Evolutionary conservation across 257 asterid genomes (phyloP).

Genomic region (Solanum microdontum): DNA sequence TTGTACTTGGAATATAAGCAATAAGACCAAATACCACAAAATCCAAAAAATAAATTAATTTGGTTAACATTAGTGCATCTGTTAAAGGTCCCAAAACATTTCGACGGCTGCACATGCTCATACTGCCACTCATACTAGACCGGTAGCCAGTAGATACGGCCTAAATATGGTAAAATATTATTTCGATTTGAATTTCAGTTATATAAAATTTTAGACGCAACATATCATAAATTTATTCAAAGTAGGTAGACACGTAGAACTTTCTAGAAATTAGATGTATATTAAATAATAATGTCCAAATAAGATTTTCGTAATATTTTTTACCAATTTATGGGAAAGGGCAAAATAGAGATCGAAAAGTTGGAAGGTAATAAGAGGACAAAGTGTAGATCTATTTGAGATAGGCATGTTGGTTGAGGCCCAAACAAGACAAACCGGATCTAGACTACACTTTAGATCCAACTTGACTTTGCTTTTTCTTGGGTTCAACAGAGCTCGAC

Average conservation of each 20-base stretch:
- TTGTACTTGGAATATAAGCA: neutral
- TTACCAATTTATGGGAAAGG: neutral
- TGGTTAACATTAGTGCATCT: neutral
- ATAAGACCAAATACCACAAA: neutral
- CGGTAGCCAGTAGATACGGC: neutral
- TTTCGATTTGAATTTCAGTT: neutral
- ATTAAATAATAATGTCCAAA: neutral
- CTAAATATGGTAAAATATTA: neutral
- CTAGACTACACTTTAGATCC: neutral
- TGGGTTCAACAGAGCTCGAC: neutral
- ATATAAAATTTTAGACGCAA: neutral
- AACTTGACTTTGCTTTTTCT: neutral
- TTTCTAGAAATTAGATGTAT: neutral
- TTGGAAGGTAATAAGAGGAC: neutral
- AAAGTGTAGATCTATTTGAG: neutral
- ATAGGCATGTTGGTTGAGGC: neutral
- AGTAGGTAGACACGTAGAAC: neutral
- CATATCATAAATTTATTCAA: neutral
- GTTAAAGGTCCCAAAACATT: neutral
- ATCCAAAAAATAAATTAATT: neutral
- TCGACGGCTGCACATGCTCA: neutral
- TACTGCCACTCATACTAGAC: neutral
- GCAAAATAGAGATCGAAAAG: neutral
- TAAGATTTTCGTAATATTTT: neutral
- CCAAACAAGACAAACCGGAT: neutral